Evolutionary conservation across 495 filamentous ascomycete genomes (phyloP).

Genomic region (Podospora appendiculata): DNA sequence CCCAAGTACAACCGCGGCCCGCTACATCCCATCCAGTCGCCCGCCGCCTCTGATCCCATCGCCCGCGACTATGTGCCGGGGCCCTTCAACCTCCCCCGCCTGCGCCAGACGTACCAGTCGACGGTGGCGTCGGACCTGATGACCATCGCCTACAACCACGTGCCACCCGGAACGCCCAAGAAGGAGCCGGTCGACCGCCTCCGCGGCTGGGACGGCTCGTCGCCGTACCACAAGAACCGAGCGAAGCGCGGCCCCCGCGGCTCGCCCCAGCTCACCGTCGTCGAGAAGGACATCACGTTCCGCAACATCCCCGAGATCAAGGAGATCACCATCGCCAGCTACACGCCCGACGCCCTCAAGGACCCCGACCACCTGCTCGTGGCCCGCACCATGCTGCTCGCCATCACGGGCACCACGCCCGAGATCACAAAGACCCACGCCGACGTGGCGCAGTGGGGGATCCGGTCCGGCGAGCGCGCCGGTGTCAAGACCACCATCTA

Average conservation of each 20-base stretch:
- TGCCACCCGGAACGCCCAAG: constrained; percentile 57
- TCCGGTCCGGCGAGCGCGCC: constrained; percentile 48
- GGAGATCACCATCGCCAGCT: constrained; percentile 72
- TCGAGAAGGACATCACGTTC: constrained; percentile 73
- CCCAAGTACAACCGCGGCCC: constrained; percentile 92
- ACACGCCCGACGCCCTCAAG: constrained; percentile 53
- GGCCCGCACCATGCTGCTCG: constrained; percentile 74
- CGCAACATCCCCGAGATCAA: constrained; percentile 76
- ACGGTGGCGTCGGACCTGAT: constrained; percentile 87
- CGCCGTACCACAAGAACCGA: constrained; percentile 89
- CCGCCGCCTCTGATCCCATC: constrained; percentile 70
- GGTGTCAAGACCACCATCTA: constrained; percentile 61
- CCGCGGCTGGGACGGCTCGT: constrained; percentile 80
- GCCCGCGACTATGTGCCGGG: constrained; percentile 89
- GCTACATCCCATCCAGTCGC: constrained; percentile 84
- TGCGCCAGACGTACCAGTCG: constrained; percentile 81
- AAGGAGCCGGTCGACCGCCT: constrained; percentile 61
- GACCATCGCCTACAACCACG: constrained; percentile 79
- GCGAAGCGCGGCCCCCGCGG: constrained; percentile 77
- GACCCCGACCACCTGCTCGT: constrained; percentile 65
- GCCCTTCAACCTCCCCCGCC: constrained; percentile 80
- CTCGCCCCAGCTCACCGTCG: constrained; percentile 49
- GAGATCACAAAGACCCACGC: constrained; percentile 58
- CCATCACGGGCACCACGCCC: constrained; percentile 73
- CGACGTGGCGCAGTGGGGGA: constrained; percentile 57